phyloP scores from a whole-genome alignment of 129 eudicot species.

The Escallonia rubra region DNA sequence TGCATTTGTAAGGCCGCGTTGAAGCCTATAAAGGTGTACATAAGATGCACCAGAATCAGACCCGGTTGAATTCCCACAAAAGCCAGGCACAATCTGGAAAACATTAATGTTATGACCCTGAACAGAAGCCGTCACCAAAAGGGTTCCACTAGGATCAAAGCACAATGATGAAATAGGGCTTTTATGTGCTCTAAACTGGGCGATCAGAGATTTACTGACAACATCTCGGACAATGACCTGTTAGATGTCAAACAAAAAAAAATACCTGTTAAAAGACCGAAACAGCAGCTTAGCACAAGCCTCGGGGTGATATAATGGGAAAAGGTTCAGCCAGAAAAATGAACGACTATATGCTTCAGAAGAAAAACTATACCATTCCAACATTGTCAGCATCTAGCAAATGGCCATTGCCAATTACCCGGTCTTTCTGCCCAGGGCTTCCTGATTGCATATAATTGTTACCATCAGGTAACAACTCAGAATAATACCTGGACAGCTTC shows the following conservation, averaged over 20 bases:
- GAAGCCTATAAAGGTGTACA: constrained; percentile 80
- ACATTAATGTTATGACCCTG: constrained; percentile 93
- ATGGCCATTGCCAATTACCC: constrained; percentile 46
- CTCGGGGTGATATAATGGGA: too few species aligned
- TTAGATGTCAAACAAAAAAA: background rate
- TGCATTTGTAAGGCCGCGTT: constrained; percentile 88
- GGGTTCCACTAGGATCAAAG: constrained; percentile 85
- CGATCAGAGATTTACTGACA: constrained; percentile 66
- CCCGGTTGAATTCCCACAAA: constrained; percentile 23
- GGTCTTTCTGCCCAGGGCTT: constrained; percentile 31
- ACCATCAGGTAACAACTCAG: constrained; percentile 67
- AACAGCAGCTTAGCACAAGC: too few species aligned
- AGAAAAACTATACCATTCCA: constrained; percentile 67
- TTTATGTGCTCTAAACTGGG: constrained; percentile 90
- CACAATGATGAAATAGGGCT: constrained; percentile 77
- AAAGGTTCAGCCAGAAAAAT: background rate
- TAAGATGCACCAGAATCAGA: constrained; percentile 43
- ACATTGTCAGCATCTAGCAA: constrained; percentile 52
- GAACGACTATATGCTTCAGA: background rate
- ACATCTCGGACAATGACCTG: constrained; percentile 86
- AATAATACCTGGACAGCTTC: constrained; percentile 76
- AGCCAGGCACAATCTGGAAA: constrained; percentile 55
- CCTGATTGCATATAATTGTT: constrained; percentile 36
- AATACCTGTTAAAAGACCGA: background rate
- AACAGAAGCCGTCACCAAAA: constrained; percentile 90